Conservation (phyloP, 495 filamentous ascomycete genomes). For the Pseudoneurospora amorphoporcata region DNA sequence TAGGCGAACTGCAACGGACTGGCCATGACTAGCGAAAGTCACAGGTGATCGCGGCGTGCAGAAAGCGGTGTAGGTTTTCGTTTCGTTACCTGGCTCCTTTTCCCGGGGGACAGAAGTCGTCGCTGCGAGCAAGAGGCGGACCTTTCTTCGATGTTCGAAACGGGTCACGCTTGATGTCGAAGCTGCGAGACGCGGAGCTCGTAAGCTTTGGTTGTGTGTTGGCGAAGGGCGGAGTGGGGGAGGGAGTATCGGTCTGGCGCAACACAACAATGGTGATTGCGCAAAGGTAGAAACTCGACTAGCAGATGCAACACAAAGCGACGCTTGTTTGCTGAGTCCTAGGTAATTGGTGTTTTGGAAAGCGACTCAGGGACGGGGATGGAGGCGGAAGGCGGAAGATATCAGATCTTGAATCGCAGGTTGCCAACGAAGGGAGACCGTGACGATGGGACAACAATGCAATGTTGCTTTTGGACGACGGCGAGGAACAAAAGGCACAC, state of each 20-base stretch:
- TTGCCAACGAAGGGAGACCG: slow-evolving; percentile 1
- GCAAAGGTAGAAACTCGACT: neutral
- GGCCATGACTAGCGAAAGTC: slow-evolving; percentile 84
- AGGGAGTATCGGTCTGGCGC: neutral
- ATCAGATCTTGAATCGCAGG: neutral
- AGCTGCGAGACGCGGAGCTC: neutral
- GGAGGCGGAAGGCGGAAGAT: neutral
- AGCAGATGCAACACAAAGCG: neutral
- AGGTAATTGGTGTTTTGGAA: neutral
- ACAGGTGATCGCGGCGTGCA: slow-evolving; percentile 40
- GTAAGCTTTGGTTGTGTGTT: neutral
- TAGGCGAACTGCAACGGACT: slow-evolving; percentile 83
- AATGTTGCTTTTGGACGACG: slow-evolving; percentile 5
- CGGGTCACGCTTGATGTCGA: neutral
- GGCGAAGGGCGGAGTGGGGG: neutral
- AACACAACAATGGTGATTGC: neutral
- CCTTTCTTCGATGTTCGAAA: neutral
- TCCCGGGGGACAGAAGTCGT: slow-evolving; percentile 2
- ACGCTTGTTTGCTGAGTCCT: neutral
- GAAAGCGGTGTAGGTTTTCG: slow-evolving; percentile 4
- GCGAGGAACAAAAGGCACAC: slow-evolving; percentile 11
- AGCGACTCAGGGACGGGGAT: neutral
- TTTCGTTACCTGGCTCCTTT: slow-evolving; percentile 12
- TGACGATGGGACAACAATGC: neutral
- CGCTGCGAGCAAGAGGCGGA: neutral